These are phyloP conservation scores for Fallopia convolvulus DNA, from an alignment of 148 eudicot species.

Conservation along the genomic window DNA sequence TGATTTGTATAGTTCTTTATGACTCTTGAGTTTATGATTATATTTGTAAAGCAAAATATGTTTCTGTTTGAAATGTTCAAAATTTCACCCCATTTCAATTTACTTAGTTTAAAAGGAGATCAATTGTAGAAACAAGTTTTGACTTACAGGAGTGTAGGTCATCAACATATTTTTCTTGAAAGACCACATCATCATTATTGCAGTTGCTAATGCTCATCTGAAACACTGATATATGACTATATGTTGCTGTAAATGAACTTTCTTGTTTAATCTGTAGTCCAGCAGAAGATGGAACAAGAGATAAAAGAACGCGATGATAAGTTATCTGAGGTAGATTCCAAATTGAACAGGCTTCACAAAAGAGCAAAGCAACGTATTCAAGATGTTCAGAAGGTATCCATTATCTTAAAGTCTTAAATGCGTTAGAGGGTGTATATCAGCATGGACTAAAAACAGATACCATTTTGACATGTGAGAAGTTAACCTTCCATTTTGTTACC, in stretches of 20 bases:
- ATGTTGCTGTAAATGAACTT: background rate
- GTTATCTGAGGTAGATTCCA: conserved; percentile 84
- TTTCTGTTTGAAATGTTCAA: background rate
- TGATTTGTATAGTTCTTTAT: background rate
- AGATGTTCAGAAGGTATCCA: conserved; percentile 84
- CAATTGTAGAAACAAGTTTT: background rate
- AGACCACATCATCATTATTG: background rate
- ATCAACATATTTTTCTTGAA: background rate
- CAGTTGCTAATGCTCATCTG: background rate
- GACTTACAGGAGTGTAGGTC: background rate
- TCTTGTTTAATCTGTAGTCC: conserved; percentile 38
- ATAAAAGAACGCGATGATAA: conserved; percentile 91
- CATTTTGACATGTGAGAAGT: conserved; percentile 4
- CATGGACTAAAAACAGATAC: background rate
- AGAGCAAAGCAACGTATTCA: conserved; percentile 97
- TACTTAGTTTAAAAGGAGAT: background rate
- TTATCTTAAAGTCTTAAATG: background rate
- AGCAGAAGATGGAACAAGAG: conserved; percentile 82
- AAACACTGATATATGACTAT: background rate
- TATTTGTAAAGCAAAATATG: background rate
- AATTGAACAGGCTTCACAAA: conserved; percentile 90
- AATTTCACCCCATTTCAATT: background rate
- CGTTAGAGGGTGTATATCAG: background rate
- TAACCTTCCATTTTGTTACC: conserved; percentile 2
- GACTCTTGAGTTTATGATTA: background rate